Percentiles rank a stretch among this genome's conserved stretches.
Evolutionary conservation across 371 early-diverging fungal species (phyloP).

Genomic region (Mucor mucedo): DNA sequence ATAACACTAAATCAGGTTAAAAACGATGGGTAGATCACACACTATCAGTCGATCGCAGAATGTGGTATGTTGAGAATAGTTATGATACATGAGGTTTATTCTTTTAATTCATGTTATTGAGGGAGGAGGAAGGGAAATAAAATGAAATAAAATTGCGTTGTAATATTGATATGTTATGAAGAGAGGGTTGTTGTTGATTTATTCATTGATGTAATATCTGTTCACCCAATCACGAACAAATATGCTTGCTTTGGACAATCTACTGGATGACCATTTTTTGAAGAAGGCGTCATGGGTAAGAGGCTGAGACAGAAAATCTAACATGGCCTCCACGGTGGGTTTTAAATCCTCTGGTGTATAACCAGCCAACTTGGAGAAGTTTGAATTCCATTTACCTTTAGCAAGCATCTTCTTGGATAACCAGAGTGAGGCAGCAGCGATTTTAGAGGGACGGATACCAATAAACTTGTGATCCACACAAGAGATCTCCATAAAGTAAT

Average conservation of each 20-base stretch:
- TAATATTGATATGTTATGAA: too few species aligned
- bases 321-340: slow-evolving; percentile 66
- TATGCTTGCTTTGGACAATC: slow-evolving; percentile 77
- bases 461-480: slow-evolving; percentile 88
- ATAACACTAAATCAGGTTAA: too few species aligned
- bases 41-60: too few species aligned
- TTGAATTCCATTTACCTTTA: slow-evolving; percentile 75
- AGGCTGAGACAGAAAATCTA: slow-evolving; percentile 66
- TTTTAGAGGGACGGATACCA: slow-evolving; percentile 71
- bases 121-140: too few species aligned
- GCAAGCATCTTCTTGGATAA: slow-evolving; percentile 89
- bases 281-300: slow-evolving; percentile 69
- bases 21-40: too few species aligned
- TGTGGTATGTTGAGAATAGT: too few species aligned
- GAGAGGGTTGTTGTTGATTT: background rate
- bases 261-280: slow-evolving; percentile 80
- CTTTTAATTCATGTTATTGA: too few species aligned
- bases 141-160: too few species aligned
- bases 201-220: slow-evolving; percentile 32
- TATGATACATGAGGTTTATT: too few species aligned
- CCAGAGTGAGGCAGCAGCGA: slow-evolving; percentile 88
- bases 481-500: slow-evolving; percentile 96
- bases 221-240: slow-evolving; percentile 71
- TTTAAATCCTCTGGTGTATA: slow-evolving; percentile 73
- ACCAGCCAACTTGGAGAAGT: slow-evolving; percentile 75